Base-by-base conservation (phyloP, 108 stramenopile genomes). In the Asterionellopsis glacialis region DNA sequence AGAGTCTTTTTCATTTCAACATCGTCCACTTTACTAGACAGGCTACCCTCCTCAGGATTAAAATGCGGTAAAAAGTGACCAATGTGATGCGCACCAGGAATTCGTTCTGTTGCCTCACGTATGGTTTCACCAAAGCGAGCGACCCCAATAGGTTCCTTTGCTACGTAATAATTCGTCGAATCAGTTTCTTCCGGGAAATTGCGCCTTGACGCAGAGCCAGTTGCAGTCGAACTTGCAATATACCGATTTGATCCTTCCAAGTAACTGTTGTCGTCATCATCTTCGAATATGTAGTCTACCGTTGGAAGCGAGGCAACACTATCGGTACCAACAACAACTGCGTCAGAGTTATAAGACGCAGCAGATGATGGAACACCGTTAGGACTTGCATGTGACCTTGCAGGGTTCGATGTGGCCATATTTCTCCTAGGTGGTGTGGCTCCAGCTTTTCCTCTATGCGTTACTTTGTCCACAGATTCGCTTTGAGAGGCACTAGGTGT, bases 231-330 rank as follows among this genome's bases (percentile, higher is more conserved):
- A 38, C 49, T 43, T 42, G 54, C 47, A 7, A 5, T 33, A 48
- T 64, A 43, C 40, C 22, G 11, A 19, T 66, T 52, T 18, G 79
- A 70, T 15, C 84, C 90, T 24, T 86, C 81, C 41, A 91, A 71
- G 57, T 82, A 87, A 66, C 90, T 91, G 41, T 73, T 70, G n/a
- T 87, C 84, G 47, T 79, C 78, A 43, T 90, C 88, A 44, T 91
- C 90, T n/a, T 85, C 87, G 58, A 70, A 48, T 19, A 48, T 48
- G 5, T 48, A 21, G 47, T 48, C 47, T 21, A 21, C 47, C 21
- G 16, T 48, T 16, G 47, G 47, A 16, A 21, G 16, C 2, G 47
- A 48, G 66, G 67, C 39, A 33, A 33, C 33, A 33, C 33, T 33
- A 33, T 33, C 33, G 33, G 33, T 33, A 33, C 33, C 33, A 33